A percentile compares a stretch with the other conserved stretches of the same genome.
Evolutionary conservation across 192 early-diverging fungal genomes (phyloP).

Genomic region (Chytriomyces sp.): DNA sequence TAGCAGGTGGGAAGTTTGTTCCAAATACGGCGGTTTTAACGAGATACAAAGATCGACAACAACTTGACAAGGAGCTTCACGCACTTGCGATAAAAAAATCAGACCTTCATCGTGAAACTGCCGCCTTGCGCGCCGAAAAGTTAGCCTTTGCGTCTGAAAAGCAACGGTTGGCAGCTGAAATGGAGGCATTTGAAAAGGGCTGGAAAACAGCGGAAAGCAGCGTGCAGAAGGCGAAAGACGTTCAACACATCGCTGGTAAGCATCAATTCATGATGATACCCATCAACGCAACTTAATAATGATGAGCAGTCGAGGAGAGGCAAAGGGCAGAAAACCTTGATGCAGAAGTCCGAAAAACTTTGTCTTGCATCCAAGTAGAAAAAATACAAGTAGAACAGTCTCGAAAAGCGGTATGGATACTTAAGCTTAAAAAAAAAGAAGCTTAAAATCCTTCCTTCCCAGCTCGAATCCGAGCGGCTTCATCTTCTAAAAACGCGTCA

Average conservation of each 20-base stretch:
- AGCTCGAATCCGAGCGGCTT: not conserved
- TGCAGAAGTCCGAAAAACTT: slow-evolving; percentile 12
- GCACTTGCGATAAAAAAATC: not conserved
- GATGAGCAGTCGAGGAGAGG: slow-evolving; percentile 10
- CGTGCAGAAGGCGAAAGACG: not conserved
- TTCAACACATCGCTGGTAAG: slow-evolving; percentile 9
- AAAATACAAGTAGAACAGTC: not conserved
- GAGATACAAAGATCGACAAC: slow-evolving; percentile 2
- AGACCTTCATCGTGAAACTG: slow-evolving; percentile 27
- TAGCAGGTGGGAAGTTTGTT: slow-evolving; percentile 17
- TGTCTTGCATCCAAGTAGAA: not conserved
- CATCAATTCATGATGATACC: not conserved
- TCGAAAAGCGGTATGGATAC: not conserved
- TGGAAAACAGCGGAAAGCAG: slow-evolving; percentile 19
- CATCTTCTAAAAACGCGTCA: slow-evolving; percentile 5
- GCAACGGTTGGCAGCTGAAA: slow-evolving; percentile 8
- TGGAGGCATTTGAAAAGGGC: slow-evolving; percentile 27
- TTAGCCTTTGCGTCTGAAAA: slow-evolving; percentile 14
- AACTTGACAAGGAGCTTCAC: slow-evolving; percentile 21
- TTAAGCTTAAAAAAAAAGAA: not conserved
- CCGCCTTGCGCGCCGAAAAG: slow-evolving; percentile 6
- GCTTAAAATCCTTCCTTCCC: not conserved
- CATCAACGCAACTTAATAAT: not conserved
- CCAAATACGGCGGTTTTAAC: not conserved
- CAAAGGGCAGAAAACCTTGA: slow-evolving; percentile 18